phyloP scores from a whole-genome alignment of 148 eudicot genomes.

The Spergularia bocconei region DNA sequence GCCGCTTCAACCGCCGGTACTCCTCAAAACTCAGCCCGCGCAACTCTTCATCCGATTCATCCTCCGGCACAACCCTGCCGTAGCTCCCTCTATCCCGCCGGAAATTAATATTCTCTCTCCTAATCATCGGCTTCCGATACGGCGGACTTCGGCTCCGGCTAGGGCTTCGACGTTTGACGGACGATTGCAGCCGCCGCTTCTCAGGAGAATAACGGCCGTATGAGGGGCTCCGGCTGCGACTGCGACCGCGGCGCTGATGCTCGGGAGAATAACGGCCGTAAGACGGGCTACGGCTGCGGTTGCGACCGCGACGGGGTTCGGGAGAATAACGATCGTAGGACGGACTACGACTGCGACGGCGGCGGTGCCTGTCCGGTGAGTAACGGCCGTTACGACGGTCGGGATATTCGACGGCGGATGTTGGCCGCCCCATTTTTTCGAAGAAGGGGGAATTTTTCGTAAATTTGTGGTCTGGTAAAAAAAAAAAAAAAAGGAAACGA shows the following conservation, averaged over 20 bases:
- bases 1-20: conserved; percentile 71
- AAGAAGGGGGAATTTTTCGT: not conserved
- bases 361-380: too few species aligned
- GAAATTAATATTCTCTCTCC: conserved; percentile 25
- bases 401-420: not conserved
- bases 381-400: not conserved
- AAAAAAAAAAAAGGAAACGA: too few species aligned
- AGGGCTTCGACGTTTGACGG: conserved; percentile 42
- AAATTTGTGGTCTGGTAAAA: not conserved
- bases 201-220: conserved; percentile 39
- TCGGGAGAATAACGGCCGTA: too few species aligned
- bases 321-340: too few species aligned
- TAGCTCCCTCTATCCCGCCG: conserved; percentile 25
- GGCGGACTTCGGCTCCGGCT: conserved; percentile 29
- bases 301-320: too few species aligned
- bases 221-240: conserved; percentile 53
- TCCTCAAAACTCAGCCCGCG: conserved; percentile 64
- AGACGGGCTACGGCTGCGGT: too few species aligned
- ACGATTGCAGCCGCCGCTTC: conserved; percentile 30
- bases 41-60: conserved; percentile 80
- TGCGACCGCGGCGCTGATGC: conserved; percentile 29
- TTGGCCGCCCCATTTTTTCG: conserved; percentile 40
- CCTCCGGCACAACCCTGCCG: conserved; percentile 36
- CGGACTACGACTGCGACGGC: too few species aligned
- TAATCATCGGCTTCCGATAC: conserved; percentile 18